These are phyloP conservation scores for Beauveria sp. DNA, from an alignment of 2,329 filamentous ascomycete genomes.

Conservation along the genomic window DNA sequence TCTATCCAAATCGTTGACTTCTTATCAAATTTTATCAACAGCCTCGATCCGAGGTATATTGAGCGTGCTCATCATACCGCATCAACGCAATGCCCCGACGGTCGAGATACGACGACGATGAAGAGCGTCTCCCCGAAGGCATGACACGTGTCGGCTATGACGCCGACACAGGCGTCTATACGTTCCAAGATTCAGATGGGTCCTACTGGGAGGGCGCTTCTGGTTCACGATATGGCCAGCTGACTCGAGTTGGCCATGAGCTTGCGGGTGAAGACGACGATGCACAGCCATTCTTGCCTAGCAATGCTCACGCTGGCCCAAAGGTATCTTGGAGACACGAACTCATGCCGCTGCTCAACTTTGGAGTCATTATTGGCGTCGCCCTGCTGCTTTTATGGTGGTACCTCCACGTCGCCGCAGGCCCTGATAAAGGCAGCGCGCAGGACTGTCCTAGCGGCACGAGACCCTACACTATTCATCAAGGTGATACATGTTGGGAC, in stretches of 20 bases:
- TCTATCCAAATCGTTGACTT: not conserved
- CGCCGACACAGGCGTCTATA: constrained; percentile 46
- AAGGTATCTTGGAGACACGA: constrained; percentile 42
- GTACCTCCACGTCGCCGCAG: constrained; percentile 32
- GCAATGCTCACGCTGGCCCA: constrained; percentile 13
- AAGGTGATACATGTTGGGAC: constrained; percentile 47
- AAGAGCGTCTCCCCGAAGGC: constrained; percentile 46
- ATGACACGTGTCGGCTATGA: constrained; percentile 50
- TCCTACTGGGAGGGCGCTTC: constrained; percentile 42
- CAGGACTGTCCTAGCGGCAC: constrained; percentile 24
- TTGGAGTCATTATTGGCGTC: constrained; percentile 45
- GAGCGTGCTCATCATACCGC: not conserved
- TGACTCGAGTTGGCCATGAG: constrained; percentile 32
- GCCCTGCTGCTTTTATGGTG: constrained; percentile 43
- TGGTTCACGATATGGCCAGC: constrained; percentile 40
- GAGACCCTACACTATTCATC: constrained; percentile 31
- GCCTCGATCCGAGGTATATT: too few species aligned
- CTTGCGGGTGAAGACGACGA: constrained; percentile 18
- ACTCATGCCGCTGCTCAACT: constrained; percentile 50
- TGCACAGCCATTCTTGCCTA: constrained; percentile 24
- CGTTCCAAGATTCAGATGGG: constrained; percentile 41
- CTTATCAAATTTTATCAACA: not conserved
- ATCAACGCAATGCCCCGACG: constrained; percentile 31
- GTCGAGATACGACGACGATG: constrained; percentile 38
- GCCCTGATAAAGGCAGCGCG: constrained; percentile 14